Conservation (phyloP, 257 asterid species). For the Lycium ferocissimum region DNA sequence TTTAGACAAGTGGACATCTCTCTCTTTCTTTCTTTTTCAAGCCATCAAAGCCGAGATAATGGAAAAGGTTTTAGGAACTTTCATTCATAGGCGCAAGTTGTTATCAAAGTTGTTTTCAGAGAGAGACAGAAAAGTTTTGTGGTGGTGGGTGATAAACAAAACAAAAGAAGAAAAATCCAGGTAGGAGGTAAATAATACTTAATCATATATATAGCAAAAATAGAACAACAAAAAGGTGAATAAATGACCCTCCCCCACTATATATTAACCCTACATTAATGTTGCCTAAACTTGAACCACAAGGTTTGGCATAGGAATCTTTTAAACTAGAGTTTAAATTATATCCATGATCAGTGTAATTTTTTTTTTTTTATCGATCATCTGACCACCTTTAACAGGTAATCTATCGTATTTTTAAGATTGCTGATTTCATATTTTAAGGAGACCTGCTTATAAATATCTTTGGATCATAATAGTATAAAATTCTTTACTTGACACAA, state of each 20-base stretch:
- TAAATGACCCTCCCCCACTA: not conserved
- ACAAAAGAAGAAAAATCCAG: constrained; percentile 33
- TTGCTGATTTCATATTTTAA: not conserved
- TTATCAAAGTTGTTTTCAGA: constrained; percentile 5
- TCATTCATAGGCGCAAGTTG: constrained; percentile 52
- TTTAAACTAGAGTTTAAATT: not conserved
- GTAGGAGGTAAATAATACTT: constrained; percentile 49
- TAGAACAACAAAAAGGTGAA: not conserved
- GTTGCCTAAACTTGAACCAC: constrained; percentile 57
- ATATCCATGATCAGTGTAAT: not conserved
- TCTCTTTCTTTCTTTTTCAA: constrained; percentile 33
- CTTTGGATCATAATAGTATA: no score
- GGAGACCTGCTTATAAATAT: not conserved
- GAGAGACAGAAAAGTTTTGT: not conserved
- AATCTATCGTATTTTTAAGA: not conserved
- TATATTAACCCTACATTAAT: not conserved
- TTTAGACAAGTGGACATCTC: constrained; percentile 49
- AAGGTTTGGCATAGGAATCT: constrained; percentile 36
- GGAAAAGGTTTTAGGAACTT: constrained; percentile 43
- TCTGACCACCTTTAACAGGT: no score
- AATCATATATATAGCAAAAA: not conserved
- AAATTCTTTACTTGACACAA: not conserved
- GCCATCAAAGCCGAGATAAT: constrained; percentile 51
- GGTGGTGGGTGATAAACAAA: constrained; percentile 43
- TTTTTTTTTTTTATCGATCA: no score